phyloP scores from a whole-genome alignment of 208 protist genomes.

The Trypanosoma theileri region DNA sequence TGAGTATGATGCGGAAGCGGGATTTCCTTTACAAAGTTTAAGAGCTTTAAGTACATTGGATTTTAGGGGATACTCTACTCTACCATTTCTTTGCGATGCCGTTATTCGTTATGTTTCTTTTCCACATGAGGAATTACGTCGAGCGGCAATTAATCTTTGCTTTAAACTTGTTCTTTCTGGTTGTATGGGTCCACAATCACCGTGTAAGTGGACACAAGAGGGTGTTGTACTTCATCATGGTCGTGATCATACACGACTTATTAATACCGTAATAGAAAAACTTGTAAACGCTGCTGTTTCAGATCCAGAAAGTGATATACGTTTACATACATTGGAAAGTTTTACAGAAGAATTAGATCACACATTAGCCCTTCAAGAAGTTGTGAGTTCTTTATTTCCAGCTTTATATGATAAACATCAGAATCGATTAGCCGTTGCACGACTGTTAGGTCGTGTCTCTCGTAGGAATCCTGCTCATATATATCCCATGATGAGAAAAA shows the following conservation, averaged over 20 bases:
- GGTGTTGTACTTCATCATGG: constrained; percentile 82
- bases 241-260: constrained; percentile 77
- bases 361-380: constrained; percentile 76
- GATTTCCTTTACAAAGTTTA: constrained; percentile 55
- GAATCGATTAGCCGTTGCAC: constrained; percentile 76
- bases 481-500: constrained; percentile 76
- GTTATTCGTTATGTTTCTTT: constrained; percentile 78
- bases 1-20: constrained; percentile 31
- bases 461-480: constrained; percentile 75
- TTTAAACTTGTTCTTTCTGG: constrained; percentile 87
- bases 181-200: constrained; percentile 58
- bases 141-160: constrained; percentile 83
- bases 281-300: constrained; percentile 85
- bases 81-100: constrained; percentile 83
- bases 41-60: constrained; percentile 74
- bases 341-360: constrained; percentile 75
- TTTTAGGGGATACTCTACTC: constrained; percentile 86
- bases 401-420: constrained; percentile 87
- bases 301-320: constrained; percentile 88
- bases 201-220: constrained; percentile 60
- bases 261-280: constrained; percentile 72
- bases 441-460: constrained; percentile 82
- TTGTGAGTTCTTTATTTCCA: constrained; percentile 68
- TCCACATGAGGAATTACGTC: constrained; percentile 84
- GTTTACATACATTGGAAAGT: constrained; percentile 77